A percentile compares a stretch with the other conserved stretches of the same genome.
These are phyloP conservation scores for Coemansia sp. DNA, from an alignment of 192 early-diverging fungal genomes.

Conservation along the genomic window DNA sequence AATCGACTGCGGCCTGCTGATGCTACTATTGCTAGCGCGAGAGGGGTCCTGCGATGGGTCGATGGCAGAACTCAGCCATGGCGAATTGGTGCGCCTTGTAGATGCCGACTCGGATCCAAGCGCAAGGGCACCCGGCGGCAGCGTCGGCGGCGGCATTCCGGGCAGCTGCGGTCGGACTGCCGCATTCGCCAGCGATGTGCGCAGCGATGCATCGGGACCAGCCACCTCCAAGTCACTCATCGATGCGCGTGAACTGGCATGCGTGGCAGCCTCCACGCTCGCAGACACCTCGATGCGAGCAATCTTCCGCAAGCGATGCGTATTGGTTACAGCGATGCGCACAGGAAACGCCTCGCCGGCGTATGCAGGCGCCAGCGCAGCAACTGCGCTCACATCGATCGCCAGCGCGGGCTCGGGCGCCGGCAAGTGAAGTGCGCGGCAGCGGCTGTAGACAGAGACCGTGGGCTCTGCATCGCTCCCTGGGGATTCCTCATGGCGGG, in stretches of 20 bases:
- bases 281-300: conserved; percentile 9
- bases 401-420: conserved; percentile 9
- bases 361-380: conserved; percentile 28
- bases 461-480: conserved; percentile 9
- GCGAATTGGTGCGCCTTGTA: too few species aligned
- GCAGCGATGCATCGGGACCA: not conserved
- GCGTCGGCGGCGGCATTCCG: too few species aligned
- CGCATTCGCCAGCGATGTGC: too few species aligned
- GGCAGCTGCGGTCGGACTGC: too few species aligned
- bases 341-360: conserved; percentile 43
- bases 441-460: conserved; percentile 45
- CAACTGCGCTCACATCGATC: conserved; percentile 1
- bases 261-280: conserved; percentile 3
- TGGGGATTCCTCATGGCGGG: not conserved
- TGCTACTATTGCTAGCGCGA: not conserved
- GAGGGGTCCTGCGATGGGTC: too few species aligned
- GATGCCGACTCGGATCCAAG: too few species aligned
- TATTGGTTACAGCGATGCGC: conserved; percentile 21
- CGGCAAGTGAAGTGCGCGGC: conserved; percentile 26
- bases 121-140: too few species aligned
- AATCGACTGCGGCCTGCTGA: not conserved
- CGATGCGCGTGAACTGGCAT: not conserved
- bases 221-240: conserved; percentile 17
- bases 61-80: too few species aligned
- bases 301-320: conserved; percentile 11